Evolutionary conservation across 257 asterid species (phyloP), one percentile per base, ranked within the genome.

Genomic region (Eustoma russellianum): DNA sequence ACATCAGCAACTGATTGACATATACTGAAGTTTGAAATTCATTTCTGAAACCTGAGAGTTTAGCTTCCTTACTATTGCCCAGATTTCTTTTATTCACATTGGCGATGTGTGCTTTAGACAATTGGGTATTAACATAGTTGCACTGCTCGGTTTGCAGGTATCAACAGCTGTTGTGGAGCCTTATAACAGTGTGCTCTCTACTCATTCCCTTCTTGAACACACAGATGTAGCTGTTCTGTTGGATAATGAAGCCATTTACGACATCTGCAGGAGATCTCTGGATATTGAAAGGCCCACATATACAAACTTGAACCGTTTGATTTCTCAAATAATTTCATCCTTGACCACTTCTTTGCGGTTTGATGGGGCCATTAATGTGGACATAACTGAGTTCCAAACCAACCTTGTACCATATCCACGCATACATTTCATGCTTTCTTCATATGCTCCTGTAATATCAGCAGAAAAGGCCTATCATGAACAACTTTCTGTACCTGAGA

Each of bases 121-220:
- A 17, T 13, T 49, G 14, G 16, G 33, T 33, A 46, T 4, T 65
- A 11, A 61, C 55, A 49, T 41, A 17, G 41, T 46, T 12, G 55
- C 5, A 49, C 54, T 59, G 15, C 66, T 17, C 56, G 19, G 19
- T 55, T 56, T 76, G 72, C 79, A 88, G 96, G 97, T 88, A 17
- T 88, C 95, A 28, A 88, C 95, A 24, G 97, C 97, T 43, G 95
- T 88, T 56, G 97, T 88, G 53, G 97, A 88, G 93, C 97, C 97
- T 52, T 88, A 88, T 70, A 88, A 88, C 81, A 88, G 97, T 58
- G 95, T 88, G 46, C 82, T 88, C 59, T 82, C 97, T 1, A 88
- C 97, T 46, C 97, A 88, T 61, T 74, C 97, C 55, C 97, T 88
- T 60, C 93, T 88, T 34, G 95, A 85, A 57, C 96, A 88, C 78